These are phyloP conservation scores for Wickerhamiella nectarea DNA, from an alignment of 805 yeast genomes.

Conservation along the genomic window DNA sequence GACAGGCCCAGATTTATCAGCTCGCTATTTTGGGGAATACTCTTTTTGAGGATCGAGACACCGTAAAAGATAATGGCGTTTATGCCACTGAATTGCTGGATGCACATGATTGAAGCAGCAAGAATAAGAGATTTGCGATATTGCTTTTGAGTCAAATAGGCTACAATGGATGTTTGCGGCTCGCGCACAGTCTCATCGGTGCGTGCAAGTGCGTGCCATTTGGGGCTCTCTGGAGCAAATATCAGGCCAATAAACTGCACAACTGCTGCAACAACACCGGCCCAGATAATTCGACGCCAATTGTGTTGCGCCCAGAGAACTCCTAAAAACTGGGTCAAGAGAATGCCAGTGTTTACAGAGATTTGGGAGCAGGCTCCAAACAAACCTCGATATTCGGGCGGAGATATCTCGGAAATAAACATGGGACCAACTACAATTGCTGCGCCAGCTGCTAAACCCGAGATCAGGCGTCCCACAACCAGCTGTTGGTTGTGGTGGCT, in stretches of 20 bases:
- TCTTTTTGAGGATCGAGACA: conserved; percentile 59
- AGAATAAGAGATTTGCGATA: conserved; percentile 48
- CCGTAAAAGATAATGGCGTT: conserved; percentile 91
- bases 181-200: not conserved
- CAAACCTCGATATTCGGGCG: conserved; percentile 51
- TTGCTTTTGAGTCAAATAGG: conserved; percentile 31
- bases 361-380: conserved; percentile 87
- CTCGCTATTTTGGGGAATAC: conserved; percentile 61
- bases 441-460: conserved; percentile 81
- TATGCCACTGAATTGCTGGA: conserved; percentile 89
- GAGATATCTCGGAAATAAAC: conserved; percentile 68
- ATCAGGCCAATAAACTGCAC: conserved; percentile 32
- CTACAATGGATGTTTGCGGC: not conserved
- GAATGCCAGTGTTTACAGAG: conserved; percentile 71
- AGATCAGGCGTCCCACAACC: conserved; percentile 54
- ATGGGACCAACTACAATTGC: conserved; percentile 78
- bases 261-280: conserved; percentile 44
- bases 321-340: conserved; percentile 66
- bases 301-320: conserved; percentile 47
- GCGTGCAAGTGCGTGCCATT: conserved; percentile 37
- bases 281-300: conserved; percentile 64
- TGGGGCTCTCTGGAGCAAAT: conserved; percentile 58
- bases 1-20: conserved; percentile 66
- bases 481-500: conserved; percentile 34
- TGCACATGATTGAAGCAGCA: conserved; percentile 57